These are phyloP conservation scores for Solanum chilense DNA, from an alignment of 257 asterid species.

Conservation along the genomic window DNA sequence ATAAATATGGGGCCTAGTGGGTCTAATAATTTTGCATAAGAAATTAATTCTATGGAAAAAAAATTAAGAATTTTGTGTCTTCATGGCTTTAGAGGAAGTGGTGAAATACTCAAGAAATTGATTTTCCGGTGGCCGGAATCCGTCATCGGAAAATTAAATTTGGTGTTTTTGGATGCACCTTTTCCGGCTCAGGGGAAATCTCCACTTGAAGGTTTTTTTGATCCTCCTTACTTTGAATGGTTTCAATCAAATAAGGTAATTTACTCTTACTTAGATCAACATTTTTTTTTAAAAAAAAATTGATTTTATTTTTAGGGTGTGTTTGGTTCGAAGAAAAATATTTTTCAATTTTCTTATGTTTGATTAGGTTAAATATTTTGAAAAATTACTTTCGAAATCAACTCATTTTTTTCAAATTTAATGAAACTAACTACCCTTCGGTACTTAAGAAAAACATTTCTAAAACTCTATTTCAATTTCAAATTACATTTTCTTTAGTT, in stretches of 20 bases:
- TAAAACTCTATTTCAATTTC: too few relatives aligned
- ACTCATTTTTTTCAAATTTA: neutral
- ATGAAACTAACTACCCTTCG: too few relatives aligned
- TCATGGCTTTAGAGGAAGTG: conserved; percentile 31
- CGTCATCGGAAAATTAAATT: conserved; percentile 8
- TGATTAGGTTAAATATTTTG: too few relatives aligned
- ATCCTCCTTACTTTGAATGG: conserved; percentile 30
- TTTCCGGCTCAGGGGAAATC: conserved; percentile 14
- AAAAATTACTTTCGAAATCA: too few relatives aligned
- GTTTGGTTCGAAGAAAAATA: too few relatives aligned
- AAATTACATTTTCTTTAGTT: too few relatives aligned
- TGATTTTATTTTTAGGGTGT: too few relatives aligned
- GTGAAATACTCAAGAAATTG: conserved; percentile 12
- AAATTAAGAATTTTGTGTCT: conserved; percentile 25
- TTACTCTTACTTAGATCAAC: neutral
- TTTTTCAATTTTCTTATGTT: too few relatives aligned
- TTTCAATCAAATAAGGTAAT: conserved; percentile 18
- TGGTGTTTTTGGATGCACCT: conserved; percentile 23
- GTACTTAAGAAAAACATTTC: too few relatives aligned
- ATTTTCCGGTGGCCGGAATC: conserved; percentile 21
- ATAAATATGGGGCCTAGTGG: neutral
- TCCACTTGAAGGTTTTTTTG: conserved; percentile 18
- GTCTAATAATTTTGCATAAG: neutral
- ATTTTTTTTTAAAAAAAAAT: too few relatives aligned
- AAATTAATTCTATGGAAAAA: neutral